phyloP scores from a whole-genome alignment of 768 basidiomycete species.

The Lenzites betulinus region DNA sequence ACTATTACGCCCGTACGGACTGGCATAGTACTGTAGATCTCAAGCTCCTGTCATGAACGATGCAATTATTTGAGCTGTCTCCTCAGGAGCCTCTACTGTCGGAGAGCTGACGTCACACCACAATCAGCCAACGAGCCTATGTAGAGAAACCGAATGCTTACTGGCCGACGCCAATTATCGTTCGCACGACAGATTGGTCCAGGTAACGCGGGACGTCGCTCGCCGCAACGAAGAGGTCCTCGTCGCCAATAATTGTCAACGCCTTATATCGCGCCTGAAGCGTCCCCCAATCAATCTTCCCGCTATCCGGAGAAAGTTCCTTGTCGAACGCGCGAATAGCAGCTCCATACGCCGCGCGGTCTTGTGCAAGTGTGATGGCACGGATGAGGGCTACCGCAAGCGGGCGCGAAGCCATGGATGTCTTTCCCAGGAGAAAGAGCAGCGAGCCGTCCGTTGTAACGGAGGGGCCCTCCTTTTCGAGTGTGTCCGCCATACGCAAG shows the following conservation, averaged over 20 bases:
- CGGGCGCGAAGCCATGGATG: neutral
- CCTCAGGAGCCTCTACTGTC: neutral
- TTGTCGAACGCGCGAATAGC: neutral
- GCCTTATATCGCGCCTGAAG: neutral
- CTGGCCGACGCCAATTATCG: neutral
- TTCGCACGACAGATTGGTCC: neutral
- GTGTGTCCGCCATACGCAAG: neutral
- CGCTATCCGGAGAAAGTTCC: neutral
- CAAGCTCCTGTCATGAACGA: too few species aligned
- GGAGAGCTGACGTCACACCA: neutral
- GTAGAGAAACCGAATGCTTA: neutral
- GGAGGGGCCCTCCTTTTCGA: neutral
- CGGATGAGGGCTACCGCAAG: constrained; percentile 2
- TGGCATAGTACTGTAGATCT: too few species aligned
- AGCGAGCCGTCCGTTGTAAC: neutral
- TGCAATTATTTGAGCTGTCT: neutral
- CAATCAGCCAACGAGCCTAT: neutral
- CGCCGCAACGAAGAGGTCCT: neutral
- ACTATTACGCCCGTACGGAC: too few species aligned
- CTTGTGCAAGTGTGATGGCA: neutral
- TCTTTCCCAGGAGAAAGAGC: neutral
- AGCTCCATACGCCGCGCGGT: neutral
- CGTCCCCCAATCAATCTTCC: neutral
- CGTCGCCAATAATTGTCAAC: constrained; percentile 1
- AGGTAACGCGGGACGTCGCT: neutral